Evolutionary conservation across 2,329 filamentous ascomycete genomes (phyloP), one percentile per base, ranked within the genome.

Genomic region (Samsoniella hepiali): DNA sequence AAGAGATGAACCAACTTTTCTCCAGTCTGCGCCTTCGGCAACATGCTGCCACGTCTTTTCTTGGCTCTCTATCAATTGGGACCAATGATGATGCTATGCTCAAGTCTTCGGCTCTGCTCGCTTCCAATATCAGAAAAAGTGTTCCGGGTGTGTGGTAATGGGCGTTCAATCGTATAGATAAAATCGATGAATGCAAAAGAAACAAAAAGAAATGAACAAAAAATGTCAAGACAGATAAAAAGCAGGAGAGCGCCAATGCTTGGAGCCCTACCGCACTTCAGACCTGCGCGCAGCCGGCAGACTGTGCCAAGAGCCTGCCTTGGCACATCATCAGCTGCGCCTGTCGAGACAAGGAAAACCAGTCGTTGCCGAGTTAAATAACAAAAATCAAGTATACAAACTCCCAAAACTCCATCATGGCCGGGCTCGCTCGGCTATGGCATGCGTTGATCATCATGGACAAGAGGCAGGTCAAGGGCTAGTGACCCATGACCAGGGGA

Each of bases 351-450:
- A 36, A 5, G 22, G 10, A 13, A 34, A 29, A n/a, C 44, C 10
- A 47, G 56, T 38, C 44, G 32, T 47, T 58, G 56, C 44, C 44
- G 13, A 49, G 13, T 17, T 22, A 22, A 59, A 50, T 5, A 50
- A 31, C n/a, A 49, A 50, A 11, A 60, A 42, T 32, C 31, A 55
- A 45, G 17, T 58, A 53, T 45, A 58, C 62, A 57, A 63, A 58
- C 54, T 63, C 47, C 62, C 29, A 63, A 63, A 63, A 63, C 62
- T 63, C 62, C 62, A 44, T 53, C 54, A 51, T 58, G 62, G 47
- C 62, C 55, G 62, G 50, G 27, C 32, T 51, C 40, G 42, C 42
- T 47, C 51, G 59, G 59, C 59, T 49, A 62, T 62, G 59, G 59
- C 42, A 62, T 62, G 59, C 59, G 59, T 62, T 56, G 59, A 62